Evolutionary conservation across 352 stramenopile species (phyloP).

Genomic region (Globisporangium cystogenes): DNA sequence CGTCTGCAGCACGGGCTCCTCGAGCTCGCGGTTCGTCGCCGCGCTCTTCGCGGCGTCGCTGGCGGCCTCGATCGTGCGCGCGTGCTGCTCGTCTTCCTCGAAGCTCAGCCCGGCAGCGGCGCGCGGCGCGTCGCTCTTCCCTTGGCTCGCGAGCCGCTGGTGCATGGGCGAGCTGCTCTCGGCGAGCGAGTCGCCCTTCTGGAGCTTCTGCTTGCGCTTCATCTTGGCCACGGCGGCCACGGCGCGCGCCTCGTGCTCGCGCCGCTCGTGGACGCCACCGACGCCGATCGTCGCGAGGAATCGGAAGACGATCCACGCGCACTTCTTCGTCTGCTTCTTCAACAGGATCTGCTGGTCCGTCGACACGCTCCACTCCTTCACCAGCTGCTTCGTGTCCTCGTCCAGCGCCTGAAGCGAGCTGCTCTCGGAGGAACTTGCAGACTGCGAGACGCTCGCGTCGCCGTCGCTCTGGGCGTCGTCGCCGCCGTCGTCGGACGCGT

Average conservation of each 20-base stretch:
- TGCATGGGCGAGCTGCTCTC: slow-evolving; percentile 16
- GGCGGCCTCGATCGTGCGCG: slow-evolving; percentile 60
- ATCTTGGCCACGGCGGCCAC: slow-evolving; percentile 62
- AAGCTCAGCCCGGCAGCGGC: slow-evolving; percentile 23
- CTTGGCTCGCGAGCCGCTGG: slow-evolving; percentile 3
- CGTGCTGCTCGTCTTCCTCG: slow-evolving; percentile 46
- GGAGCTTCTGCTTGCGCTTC: slow-evolving; percentile 60
- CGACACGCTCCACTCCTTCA: slow-evolving; percentile 40
- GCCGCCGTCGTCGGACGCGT: slow-evolving; percentile 18
- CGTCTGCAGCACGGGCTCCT: slow-evolving; percentile 70
- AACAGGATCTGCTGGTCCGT: slow-evolving; percentile 68
- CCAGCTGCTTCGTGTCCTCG: slow-evolving; percentile 9
- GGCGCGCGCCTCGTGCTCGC: slow-evolving; percentile 65
- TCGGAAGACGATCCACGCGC: slow-evolving; percentile 79
- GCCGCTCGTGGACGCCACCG: slow-evolving; percentile 58
- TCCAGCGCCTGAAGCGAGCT: slow-evolving; percentile 2
- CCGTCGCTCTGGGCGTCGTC: slow-evolving; percentile 18
- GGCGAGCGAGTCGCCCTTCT: slow-evolving; percentile 25
- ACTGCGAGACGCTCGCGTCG: slow-evolving; percentile 1
- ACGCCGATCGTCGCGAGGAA: slow-evolving; percentile 73
- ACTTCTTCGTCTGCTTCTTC: slow-evolving; percentile 60
- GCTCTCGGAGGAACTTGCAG: slow-evolving; percentile 12
- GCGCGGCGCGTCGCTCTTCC: slow-evolving; percentile 16
- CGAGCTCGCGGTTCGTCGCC: slow-evolving; percentile 60
- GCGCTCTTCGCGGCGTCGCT: slow-evolving; percentile 78